A percentile compares a stretch with the other conserved stretches of the same genome.
These are phyloP conservation scores for Rubroboletus satanas DNA, from an alignment of 768 basidiomycete species.

Conservation along the genomic window DNA sequence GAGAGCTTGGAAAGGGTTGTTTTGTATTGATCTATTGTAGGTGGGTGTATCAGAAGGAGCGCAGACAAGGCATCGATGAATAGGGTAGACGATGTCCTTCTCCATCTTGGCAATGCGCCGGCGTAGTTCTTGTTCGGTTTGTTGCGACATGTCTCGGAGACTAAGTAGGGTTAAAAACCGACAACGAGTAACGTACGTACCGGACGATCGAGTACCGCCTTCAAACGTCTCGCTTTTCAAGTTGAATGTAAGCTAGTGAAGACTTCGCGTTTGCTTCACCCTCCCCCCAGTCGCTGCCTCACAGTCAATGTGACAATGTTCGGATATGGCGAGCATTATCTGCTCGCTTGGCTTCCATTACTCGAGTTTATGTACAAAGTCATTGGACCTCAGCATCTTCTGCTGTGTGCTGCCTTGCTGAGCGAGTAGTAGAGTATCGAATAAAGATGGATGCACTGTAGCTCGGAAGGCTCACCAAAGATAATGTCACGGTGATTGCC, in stretches of 20 bases:
- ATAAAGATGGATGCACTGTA: no score
- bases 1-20: slow-evolving; percentile 72
- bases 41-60: slow-evolving; percentile 3
- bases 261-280: slow-evolving; percentile 42
- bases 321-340: slow-evolving; percentile 84
- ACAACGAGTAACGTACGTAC: slow-evolving; percentile 36
- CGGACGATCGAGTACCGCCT: slow-evolving; percentile 89
- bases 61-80: background rate
- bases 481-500: no score
- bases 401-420: slow-evolving; percentile 20
- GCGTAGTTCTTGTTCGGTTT: slow-evolving; percentile 83
- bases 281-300: slow-evolving; percentile 23
- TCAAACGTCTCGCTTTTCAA: slow-evolving; percentile 95
- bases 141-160: slow-evolving; percentile 82
- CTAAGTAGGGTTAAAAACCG: slow-evolving; percentile 35
- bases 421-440: slow-evolving; percentile 6
- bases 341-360: slow-evolving; percentile 80
- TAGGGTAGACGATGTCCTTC: slow-evolving; percentile 65
- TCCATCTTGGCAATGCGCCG: slow-evolving; percentile 83
- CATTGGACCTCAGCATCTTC: slow-evolving; percentile 40
- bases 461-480: no score
- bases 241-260: slow-evolving; percentile 73
- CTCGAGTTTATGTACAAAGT: slow-evolving; percentile 41
- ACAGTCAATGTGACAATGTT: slow-evolving; percentile 10
- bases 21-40: slow-evolving; percentile 66